Evolutionary conservation across 352 stramenopile genomes (phyloP), one percentile per base, ranked within the genome.

Genomic region (Blastocystis sp.): DNA sequence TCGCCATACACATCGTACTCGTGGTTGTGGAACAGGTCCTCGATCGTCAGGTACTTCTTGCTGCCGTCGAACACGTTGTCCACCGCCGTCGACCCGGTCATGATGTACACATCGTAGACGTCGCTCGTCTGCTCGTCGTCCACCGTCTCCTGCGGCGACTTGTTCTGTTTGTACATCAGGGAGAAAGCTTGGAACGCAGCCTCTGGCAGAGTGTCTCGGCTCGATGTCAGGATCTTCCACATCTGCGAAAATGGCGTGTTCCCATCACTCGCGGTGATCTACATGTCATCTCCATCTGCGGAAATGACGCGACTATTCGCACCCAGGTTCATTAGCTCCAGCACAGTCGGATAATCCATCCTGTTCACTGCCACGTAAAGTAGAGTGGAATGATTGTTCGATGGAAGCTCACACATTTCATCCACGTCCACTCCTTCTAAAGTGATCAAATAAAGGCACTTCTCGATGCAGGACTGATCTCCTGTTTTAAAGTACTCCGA

Each of bases 251-350:
- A 41, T 18, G 70, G 43, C 4, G 70, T 64, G 7, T 47, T 23
- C 18, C 11, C 13, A 15, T n/a, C n/a, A 9, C 7, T 41, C 50
- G 47, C 8, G 39, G 34, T 13, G 9, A 79, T 62, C 20, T 39
- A 79, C 59, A 37, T 29, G n/a, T 68, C 20, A 68, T 68, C 20
- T n/a, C 13, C 50, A 59, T n/a, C 20, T n/a, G 1, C 50, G 50
- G 50, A n/a, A n/a, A 59, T 13, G 20, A 59, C 50, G 50, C 50
- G 20, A 23, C n/a, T 41, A 43, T 76, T 23, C 15, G 68, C 68
- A n/a, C 68, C 68, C 6, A 79, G 18, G 13, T 79, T 59, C 68
- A 79, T 15, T 20, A 79, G 68, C 26, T 79, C 68, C 37, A 79
- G 7, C 7, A 26, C 70, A 5, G 11, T 41, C 18, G 54, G 47